Evolutionary conservation across 2,329 filamentous ascomycete genomes (phyloP).

Genomic region (Aspergillus sp.): DNA sequence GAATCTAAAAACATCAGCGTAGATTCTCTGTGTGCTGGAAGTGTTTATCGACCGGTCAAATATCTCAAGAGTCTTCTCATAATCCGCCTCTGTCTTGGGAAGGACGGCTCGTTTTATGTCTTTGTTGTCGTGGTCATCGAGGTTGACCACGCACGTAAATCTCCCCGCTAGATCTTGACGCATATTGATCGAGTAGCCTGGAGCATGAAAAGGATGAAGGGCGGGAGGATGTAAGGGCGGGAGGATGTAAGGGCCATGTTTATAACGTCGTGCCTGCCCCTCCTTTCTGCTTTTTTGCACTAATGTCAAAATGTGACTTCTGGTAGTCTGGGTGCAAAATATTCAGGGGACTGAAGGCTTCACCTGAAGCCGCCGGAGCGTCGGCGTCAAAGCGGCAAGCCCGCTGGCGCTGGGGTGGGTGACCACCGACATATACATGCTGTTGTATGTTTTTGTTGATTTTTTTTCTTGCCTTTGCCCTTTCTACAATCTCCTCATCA

Average conservation of each 20-base stretch:
- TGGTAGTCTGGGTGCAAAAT: not conserved
- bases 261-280: too few species aligned
- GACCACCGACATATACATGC: not conserved
- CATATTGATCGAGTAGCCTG: too few species aligned
- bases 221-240: too few species aligned
- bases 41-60: not conserved
- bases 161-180: too few species aligned
- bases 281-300: not conserved
- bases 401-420: not conserved
- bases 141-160: not conserved
- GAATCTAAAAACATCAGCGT: not conserved
- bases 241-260: too few species aligned
- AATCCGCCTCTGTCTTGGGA: not conserved
- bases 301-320: not conserved
- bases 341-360: not conserved
- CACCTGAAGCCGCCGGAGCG: not conserved
- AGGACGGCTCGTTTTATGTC: slow-evolving; percentile 3
- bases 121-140: slow-evolving; percentile 1
- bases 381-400: not conserved
- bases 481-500: too few species aligned
- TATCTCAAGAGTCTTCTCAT: not conserved
- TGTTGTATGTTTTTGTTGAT: too few species aligned
- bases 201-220: too few species aligned
- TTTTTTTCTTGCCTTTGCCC: too few species aligned
- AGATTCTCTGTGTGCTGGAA: not conserved